Evolutionary conservation across 2,329 filamentous ascomycete species (phyloP), one percentile per base, ranked within the genome.

Genomic region (Epichloe amarillans): DNA sequence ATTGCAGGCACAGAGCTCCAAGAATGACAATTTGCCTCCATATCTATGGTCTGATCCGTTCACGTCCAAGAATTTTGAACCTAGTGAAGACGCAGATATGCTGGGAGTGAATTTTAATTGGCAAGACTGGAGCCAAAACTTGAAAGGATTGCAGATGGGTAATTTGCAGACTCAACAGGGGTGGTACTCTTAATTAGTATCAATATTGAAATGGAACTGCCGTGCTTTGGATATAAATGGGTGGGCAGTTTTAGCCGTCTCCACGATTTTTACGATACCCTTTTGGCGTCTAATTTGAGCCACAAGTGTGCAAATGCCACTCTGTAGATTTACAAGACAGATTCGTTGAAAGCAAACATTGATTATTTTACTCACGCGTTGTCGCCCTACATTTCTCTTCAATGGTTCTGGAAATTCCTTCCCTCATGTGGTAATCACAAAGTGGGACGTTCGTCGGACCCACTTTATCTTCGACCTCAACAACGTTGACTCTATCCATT

Each of bases 61-160:
- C 47, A 59, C 62, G 15, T 53, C 56, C 3, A 57, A 60, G 49
- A 63, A 64, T 43, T 54, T 63, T 35, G 59, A 60, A 17, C 48
- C 56, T 26, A 41, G 54, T 6, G 66, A 68, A 46, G 64, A 69
- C 23, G 57, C 65, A 42, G 70, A 70, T 37, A 66, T 70, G 58
- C 57, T 68, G 52, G 69, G 71, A 2, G 64, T 66, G 3, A 65
- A 69, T 6, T 74, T 75, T 52, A 67, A 74, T 54, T 76, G 73
- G 73, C 69, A 74, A 46, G 68, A 69, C 50, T 76, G 72, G 69
- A 70, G 69, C 51, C 66, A 71, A 50, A 70, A 59, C 54, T 64
- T 72, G 42, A 64, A 63, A 30, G 67, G 66, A 0, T 52, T 71
- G 50, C 69, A 68, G 57, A 64, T 66, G 58, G 63, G 60, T 46